These are phyloP conservation scores for Phytophthora pluvialis DNA, from an alignment of 352 stramenopile species.

Conservation along the genomic window DNA sequence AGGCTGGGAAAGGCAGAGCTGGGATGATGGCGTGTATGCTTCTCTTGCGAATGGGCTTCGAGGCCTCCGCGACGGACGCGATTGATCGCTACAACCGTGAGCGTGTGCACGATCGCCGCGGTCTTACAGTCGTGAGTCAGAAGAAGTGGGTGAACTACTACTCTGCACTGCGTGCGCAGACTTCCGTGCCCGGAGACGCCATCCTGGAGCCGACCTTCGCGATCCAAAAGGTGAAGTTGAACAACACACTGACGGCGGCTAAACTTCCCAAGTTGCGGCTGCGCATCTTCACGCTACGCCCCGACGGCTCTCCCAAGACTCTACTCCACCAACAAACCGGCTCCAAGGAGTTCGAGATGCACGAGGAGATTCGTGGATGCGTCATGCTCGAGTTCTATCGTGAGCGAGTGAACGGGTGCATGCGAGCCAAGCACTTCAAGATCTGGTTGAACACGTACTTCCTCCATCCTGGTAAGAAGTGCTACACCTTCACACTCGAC, in stretches of 20 bases:
- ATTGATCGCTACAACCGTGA: conserved; percentile 77
- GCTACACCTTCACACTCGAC: not conserved
- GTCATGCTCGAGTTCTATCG: conserved; percentile 69
- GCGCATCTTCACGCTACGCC: conserved; percentile 49
- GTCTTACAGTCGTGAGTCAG: conserved; percentile 72
- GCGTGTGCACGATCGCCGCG: conserved; percentile 59
- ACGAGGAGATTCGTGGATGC: conserved; percentile 53
- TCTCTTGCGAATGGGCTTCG: conserved; percentile 69
- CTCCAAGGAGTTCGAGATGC: conserved; percentile 55
- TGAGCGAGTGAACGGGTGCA: conserved; percentile 42
- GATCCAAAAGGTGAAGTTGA: conserved; percentile 47
- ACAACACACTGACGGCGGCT: conserved; percentile 49
- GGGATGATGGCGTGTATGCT: conserved; percentile 86
- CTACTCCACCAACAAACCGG: conserved; percentile 59
- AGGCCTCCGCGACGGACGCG: conserved; percentile 44
- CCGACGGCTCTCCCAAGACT: conserved; percentile 34
- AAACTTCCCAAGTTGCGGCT: conserved; percentile 52
- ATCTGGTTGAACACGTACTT: conserved; percentile 79
- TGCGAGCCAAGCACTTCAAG: conserved; percentile 71
- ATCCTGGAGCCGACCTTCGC: conserved; percentile 36
- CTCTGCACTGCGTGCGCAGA: conserved; percentile 35
- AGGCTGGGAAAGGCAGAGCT: conserved; percentile 75
- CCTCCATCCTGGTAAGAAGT: conserved; percentile 38
- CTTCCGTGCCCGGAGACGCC: conserved; percentile 8
- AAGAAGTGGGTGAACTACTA: conserved; percentile 81